phyloP scores from a whole-genome alignment of 768 basidiomycete species.

The Termitomyces sp. region DNA sequence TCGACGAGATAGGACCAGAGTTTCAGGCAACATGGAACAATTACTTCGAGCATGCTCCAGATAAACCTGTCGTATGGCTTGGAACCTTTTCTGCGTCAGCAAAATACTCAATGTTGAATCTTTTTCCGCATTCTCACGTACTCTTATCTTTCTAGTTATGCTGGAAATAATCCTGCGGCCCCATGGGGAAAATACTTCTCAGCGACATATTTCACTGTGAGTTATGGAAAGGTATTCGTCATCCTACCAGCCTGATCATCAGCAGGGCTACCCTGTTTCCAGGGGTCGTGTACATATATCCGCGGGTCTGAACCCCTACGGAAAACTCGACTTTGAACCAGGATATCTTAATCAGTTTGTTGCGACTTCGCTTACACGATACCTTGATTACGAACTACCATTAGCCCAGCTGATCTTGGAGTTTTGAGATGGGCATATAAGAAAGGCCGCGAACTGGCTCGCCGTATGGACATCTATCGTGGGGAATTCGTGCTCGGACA shows the following conservation, averaged over 20 bases:
- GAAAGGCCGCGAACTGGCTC: constrained; percentile 43
- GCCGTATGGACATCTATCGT: constrained; percentile 44
- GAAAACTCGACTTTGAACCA: constrained; percentile 39
- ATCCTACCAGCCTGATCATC: constrained; percentile 6
- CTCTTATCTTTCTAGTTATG: constrained; percentile 8
- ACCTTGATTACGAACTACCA: not conserved
- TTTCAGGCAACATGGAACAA: constrained; percentile 45
- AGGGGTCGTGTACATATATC: constrained; percentile 44
- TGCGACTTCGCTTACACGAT: not conserved
- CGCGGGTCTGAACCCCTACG: constrained; percentile 33
- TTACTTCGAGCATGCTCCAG: constrained; percentile 44
- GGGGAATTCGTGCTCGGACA: constrained; percentile 32
- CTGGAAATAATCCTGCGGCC: constrained; percentile 13
- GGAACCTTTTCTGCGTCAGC: constrained; percentile 36
- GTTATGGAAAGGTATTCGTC: constrained; percentile 15
- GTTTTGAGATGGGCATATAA: constrained; percentile 52
- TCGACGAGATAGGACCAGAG: constrained; percentile 41
- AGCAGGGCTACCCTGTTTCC: constrained; percentile 41
- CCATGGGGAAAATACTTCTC: constrained; percentile 23
- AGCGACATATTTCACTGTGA: constrained; percentile 14
- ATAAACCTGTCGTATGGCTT: constrained; percentile 49
- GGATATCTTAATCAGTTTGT: constrained; percentile 40
- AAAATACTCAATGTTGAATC: constrained; percentile 4
- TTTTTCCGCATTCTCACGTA: constrained; percentile 15
- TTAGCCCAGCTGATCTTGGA: constrained; percentile 37